phyloP scores from a whole-genome alignment of 2,329 filamentous ascomycete genomes.

The Colletotrichum falcatum region DNA sequence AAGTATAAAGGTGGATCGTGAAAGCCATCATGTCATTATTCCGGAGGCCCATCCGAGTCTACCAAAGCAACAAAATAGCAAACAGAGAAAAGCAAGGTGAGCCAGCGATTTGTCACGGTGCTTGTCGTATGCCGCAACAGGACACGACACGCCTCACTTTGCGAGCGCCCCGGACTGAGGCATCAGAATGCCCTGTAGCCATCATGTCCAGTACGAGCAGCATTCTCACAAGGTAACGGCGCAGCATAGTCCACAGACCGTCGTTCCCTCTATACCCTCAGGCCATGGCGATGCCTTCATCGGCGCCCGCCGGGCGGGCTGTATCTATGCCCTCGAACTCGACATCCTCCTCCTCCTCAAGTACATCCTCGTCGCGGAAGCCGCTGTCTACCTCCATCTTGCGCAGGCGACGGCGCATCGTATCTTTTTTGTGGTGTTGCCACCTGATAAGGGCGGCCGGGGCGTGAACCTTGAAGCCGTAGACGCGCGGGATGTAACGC shows the following conservation, averaged over 20 bases:
- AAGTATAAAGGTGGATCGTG: conserved; percentile 9
- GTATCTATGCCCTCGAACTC: conserved; percentile 54
- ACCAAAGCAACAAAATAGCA: conserved; percentile 22
- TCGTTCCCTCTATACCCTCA: neutral
- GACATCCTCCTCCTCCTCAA: conserved; percentile 65
- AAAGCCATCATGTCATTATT: conserved; percentile 37
- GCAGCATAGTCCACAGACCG: neutral
- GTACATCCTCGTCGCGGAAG: conserved; percentile 77
- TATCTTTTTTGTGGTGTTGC: conserved; percentile 85
- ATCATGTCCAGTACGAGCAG: neutral
- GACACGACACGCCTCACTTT: neutral
- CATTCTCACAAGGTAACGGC: neutral
- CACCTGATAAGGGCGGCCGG: conserved; percentile 88
- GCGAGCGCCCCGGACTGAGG: neutral
- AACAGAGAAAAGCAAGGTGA: neutral
- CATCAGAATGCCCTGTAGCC: neutral
- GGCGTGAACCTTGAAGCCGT: conserved; percentile 95
- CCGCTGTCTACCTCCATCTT: conserved; percentile 81
- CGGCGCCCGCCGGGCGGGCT: conserved; percentile 45
- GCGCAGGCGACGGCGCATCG: conserved; percentile 82
- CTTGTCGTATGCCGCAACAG: neutral
- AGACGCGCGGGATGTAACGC: conserved; percentile 90
- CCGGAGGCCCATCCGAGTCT: conserved; percentile 14
- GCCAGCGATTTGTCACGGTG: neutral
- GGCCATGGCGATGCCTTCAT: conserved; percentile 31